Conservation (phyloP, 139 green algal species). For the Chlorella sp. region DNA sequence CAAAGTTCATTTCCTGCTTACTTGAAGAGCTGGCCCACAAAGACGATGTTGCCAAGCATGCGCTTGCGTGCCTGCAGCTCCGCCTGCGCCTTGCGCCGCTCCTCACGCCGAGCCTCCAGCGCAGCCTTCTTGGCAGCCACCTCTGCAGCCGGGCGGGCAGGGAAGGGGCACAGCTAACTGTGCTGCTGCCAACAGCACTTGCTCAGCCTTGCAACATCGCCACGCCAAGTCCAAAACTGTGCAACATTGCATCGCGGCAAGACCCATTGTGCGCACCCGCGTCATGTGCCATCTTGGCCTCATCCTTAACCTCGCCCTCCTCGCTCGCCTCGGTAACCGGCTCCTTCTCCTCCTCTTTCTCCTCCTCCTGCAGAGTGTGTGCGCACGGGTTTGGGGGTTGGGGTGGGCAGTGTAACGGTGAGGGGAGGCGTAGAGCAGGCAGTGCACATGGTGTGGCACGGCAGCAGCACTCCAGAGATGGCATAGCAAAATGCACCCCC, state of each 20-base stretch:
- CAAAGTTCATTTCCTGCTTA: too few species aligned
- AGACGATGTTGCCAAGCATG: conserved; percentile 97
- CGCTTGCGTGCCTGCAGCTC: conserved; percentile 82
- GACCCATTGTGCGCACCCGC: conserved; percentile 1
- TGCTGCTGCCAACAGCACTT: too few species aligned
- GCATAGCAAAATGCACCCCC: too few species aligned
- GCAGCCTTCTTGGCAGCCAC: conserved; percentile 42
- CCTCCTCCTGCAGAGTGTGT: neutral
- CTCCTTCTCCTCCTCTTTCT: conserved; percentile 28
- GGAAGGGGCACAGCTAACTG: neutral
- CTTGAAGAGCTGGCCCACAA: conserved; percentile 95
- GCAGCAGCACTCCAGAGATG: too few species aligned
- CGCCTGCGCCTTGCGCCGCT: conserved; percentile 51
- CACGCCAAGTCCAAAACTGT: too few species aligned
- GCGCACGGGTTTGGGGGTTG: neutral
- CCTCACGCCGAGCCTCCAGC: conserved; percentile 21
- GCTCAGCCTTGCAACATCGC: too few species aligned
- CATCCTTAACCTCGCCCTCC: conserved; percentile 47
- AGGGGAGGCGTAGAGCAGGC: too few species aligned
- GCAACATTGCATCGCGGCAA: neutral
- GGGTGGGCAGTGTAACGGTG: neutral
- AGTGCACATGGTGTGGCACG: too few species aligned
- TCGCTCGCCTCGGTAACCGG: conserved; percentile 16
- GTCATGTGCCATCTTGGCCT: conserved; percentile 31
- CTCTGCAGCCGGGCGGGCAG: conserved; percentile 28